These are phyloP conservation scores for Tolypocladium inflatum DNA, from an alignment of 2,329 filamentous ascomycete genomes.

Conservation along the genomic window DNA sequence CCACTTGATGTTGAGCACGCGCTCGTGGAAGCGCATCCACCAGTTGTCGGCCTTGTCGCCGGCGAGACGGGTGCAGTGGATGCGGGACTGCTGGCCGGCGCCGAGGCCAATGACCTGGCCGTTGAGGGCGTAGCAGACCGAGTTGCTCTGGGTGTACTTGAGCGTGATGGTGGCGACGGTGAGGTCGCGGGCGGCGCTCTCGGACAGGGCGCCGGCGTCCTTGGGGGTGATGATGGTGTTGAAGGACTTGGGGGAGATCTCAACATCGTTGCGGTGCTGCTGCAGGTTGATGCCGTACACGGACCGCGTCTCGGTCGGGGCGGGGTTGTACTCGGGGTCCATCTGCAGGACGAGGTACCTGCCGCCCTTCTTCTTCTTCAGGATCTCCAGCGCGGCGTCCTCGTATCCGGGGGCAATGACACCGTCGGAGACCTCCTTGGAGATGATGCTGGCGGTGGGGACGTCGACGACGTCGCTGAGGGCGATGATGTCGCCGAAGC, in stretches of 20 bases:
- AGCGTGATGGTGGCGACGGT: constrained; percentile 93
- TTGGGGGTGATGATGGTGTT: constrained; percentile 79
- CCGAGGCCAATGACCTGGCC: constrained; percentile 91
- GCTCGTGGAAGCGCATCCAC: constrained; percentile 97
- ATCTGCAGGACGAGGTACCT: constrained; percentile 96
- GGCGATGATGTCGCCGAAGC: constrained; percentile 93
- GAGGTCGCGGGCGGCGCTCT: constrained; percentile 77
- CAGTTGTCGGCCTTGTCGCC: constrained; percentile 99
- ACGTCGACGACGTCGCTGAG: constrained; percentile 86
- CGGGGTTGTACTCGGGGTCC: constrained; percentile 75
- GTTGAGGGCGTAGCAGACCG: constrained; percentile 91
- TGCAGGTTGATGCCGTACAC: constrained; percentile 83
- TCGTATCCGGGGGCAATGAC: constrained; percentile 87
- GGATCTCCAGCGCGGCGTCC: constrained; percentile 75
- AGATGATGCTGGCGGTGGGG: constrained; percentile 93
- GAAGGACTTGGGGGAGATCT: constrained; percentile 80
- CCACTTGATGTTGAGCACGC: constrained; percentile 83
- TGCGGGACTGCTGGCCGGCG: constrained; percentile 92
- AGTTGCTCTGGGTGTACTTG: constrained; percentile 99
- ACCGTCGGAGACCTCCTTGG: constrained; percentile 93
- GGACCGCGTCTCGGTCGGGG: constrained; percentile 72
- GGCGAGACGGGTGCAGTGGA: constrained; percentile 94
- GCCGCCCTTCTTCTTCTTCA: constrained; percentile 97
- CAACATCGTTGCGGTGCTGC: constrained; percentile 87
- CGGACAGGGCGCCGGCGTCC: constrained; percentile 61